A percentile compares a stretch with the other conserved stretches of the same genome.
Conservation (phyloP, 257 asterid genomes). For the Ajuga chamaepitys region DNA sequence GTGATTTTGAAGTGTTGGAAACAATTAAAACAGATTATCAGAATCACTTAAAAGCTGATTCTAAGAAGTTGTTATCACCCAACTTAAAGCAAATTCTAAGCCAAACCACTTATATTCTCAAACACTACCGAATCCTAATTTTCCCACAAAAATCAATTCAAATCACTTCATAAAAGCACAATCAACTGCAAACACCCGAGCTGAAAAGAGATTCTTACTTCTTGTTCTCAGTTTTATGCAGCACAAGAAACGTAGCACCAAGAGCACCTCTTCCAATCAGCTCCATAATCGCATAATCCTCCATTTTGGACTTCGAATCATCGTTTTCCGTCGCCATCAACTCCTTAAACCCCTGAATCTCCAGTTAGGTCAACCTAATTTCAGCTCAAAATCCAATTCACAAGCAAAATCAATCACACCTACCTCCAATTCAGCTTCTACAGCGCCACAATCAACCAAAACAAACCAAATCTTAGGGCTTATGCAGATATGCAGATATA, state of each 20-base stretch:
- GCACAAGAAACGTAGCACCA: slow-evolving; percentile 75
- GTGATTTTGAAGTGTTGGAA: too few species aligned
- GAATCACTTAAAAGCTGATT: too few species aligned
- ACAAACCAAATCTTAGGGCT: slow-evolving; percentile 28
- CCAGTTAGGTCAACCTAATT: slow-evolving; percentile 19
- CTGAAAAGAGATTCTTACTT: slow-evolving; percentile 44
- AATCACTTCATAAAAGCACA: too few species aligned
- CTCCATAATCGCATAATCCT: slow-evolving; percentile 63
- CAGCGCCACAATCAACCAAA: slow-evolving; percentile 2
- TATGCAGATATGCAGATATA: too few species aligned
- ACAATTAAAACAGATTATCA: too few species aligned
- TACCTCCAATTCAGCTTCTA: slow-evolving; percentile 15
- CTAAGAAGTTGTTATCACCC: too few species aligned
- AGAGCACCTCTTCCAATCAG: slow-evolving; percentile 89
- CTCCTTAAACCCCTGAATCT: slow-evolving; percentile 26
- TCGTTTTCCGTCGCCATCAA: slow-evolving; percentile 55
- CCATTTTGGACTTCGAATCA: slow-evolving; percentile 48
- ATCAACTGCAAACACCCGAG: too few species aligned
- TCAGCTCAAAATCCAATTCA: slow-evolving; percentile 18
- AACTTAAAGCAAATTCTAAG: too few species aligned
- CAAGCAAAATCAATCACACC: slow-evolving; percentile 12
- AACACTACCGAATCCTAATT: too few species aligned
- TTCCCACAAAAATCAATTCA: too few species aligned
- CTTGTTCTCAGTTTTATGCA: slow-evolving; percentile 56
- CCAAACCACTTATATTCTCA: too few species aligned